Base-by-base conservation (phyloP, 225 moss, liverwort and hornwort species). In the Polytrichum commune region DNA sequence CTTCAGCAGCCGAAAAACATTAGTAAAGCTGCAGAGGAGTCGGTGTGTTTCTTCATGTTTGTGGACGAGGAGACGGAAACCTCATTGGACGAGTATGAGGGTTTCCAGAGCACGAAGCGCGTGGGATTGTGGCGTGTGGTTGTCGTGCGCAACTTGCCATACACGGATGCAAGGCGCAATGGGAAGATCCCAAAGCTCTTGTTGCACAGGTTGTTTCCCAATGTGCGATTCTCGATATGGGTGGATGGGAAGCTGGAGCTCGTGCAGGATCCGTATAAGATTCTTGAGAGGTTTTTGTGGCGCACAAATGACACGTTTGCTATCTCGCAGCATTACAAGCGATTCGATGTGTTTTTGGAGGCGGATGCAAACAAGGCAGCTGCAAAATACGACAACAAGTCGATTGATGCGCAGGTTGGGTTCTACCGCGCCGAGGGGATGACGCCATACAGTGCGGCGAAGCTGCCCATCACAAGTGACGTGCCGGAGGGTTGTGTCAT, bases 401-500 rank as follows among this genome's bases (percentile, higher is more conserved):
- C 91, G 9, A 95, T 98, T 35, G 93, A 98, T 66, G 81, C 64
- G 7, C 98, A 98, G 77, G 80, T 95, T 53, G 71, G 79, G 5
- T 91, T 98, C 63, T 98, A 98, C 57, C 76, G 88, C 18, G 35
- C 25, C 8, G 98, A 98, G 65, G 98, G 98, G 5, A 26, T 98
- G 81, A 82, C 80, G 2, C 82, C 94, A 0, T 98, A 90, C 80
- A 82, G 79, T 7, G 20, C 19, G 5, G 73, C 76, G 3, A 98
- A 98, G 84, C 90, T 94, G 35, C 97, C 97, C 5, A 87, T 98
- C 65, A 82, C 88, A 20, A 98, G 94, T 81, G 97, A 98, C 75
- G 98, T 98, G 0, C 98, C 98, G n/a, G 98, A 98, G 71, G 98
- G 98, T 26, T 98, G 98, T 69, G 95, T 98, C 13, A 95, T 98